These are phyloP conservation scores for Fusarium fujikuroi DNA, from an alignment of 2,329 filamentous ascomycete genomes.

Conservation along the genomic window DNA sequence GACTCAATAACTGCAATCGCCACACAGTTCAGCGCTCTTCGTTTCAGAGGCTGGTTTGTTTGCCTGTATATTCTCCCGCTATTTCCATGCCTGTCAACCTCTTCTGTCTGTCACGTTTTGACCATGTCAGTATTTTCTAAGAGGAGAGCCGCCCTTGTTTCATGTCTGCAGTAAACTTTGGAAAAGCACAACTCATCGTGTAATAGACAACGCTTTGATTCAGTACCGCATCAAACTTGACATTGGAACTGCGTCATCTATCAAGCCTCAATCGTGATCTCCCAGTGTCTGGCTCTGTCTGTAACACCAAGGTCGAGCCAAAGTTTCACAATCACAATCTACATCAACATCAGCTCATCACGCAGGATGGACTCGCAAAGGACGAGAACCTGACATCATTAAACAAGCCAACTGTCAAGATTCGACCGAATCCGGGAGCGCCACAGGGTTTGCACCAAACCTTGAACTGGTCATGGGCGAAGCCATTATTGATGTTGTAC, in stretches of 20 bases:
- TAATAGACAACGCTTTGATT: constrained; percentile 6
- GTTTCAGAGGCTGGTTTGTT: constrained; percentile 1
- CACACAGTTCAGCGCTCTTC: background rate
- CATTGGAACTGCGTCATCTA: constrained; percentile 10
- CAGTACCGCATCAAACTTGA: background rate
- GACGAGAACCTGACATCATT: constrained; percentile 16
- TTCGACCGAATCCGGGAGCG: constrained; percentile 23
- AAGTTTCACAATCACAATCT: background rate
- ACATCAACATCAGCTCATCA: constrained; percentile 1
- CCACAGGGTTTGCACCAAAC: constrained; percentile 22
- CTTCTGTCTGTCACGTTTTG: background rate
- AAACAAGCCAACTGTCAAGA: background rate
- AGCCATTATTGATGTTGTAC: constrained; percentile 4
- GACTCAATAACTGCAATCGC: background rate
- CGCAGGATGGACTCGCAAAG: background rate
- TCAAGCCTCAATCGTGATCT: constrained; percentile 7
- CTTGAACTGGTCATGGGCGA: constrained; percentile 1
- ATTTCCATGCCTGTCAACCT: background rate
- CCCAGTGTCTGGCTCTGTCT: background rate
- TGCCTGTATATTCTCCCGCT: background rate
- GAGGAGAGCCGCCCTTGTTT: background rate
- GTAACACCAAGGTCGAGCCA: background rate
- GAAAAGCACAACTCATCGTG: background rate
- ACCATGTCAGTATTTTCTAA: background rate
- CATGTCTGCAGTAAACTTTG: background rate